A percentile compares a stretch with the other conserved stretches of the same genome.
Evolutionary conservation across 768 basidiomycete genomes (phyloP).

Genomic region (Amanita phalloides): DNA sequence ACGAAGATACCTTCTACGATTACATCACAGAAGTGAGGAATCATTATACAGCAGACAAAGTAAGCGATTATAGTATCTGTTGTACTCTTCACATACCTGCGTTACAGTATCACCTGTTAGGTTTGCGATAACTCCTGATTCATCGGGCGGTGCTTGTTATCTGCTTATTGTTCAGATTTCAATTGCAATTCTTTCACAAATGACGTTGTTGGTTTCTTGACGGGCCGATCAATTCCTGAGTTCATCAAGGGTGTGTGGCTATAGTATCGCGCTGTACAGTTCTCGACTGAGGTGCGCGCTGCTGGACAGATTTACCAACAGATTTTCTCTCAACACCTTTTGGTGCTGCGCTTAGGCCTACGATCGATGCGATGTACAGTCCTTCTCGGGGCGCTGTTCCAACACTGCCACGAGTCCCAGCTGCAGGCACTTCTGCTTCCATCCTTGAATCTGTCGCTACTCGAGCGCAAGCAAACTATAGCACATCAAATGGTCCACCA

Average conservation of each 20-base stretch:
- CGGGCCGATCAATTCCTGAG: conserved; percentile 67
- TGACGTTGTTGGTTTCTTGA: conserved; percentile 80
- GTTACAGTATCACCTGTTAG: conserved; percentile 73
- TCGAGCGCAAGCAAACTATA: conserved; percentile 27
- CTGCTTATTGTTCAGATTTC: conserved; percentile 43
- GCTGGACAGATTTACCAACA: conserved; percentile 49
- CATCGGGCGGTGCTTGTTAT: not conserved
- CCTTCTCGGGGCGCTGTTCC: conserved; percentile 33
- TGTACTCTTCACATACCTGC: not conserved
- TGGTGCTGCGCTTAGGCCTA: conserved; percentile 76
- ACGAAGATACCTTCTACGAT: conserved; percentile 78
- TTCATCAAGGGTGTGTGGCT: conserved; percentile 62
- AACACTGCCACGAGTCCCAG: conserved; percentile 18
- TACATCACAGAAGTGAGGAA: conserved; percentile 67
- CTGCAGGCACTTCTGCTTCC: conserved; percentile 26
- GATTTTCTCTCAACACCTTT: conserved; percentile 89
- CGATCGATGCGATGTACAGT: conserved; percentile 84
- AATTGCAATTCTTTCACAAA: conserved; percentile 96
- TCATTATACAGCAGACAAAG: conserved; percentile 87
- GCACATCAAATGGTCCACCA: conserved; percentile 10
- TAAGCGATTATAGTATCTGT: conserved; percentile 19
- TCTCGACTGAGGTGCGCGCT: not conserved
- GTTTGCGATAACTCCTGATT: conserved; percentile 22
- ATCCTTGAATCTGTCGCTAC: conserved; percentile 48
- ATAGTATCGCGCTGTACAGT: not conserved